phyloP scores from a whole-genome alignment of 2,329 filamentous ascomycete genomes.

The Geosmithia flava region DNA sequence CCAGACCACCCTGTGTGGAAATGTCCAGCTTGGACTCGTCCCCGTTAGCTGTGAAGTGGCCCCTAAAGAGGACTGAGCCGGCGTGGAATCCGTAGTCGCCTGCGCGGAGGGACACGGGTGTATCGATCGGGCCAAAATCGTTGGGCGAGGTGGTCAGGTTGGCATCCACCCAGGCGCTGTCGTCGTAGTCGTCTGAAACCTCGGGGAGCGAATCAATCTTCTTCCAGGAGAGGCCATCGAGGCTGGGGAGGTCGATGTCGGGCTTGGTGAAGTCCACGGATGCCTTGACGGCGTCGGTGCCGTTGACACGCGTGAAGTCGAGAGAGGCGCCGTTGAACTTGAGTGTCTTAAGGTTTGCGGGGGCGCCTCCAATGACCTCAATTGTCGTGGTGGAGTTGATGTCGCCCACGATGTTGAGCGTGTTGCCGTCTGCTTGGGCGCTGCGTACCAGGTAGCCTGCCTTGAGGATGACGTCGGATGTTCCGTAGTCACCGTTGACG shows the following conservation, averaged over 20 bases:
- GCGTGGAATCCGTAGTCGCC: constrained; percentile 61
- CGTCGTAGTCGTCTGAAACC: constrained; percentile 8
- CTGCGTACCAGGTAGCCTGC: constrained; percentile 11
- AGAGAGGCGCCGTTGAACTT: constrained; percentile 8
- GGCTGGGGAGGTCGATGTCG: constrained; percentile 5
- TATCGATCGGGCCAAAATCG: constrained; percentile 26
- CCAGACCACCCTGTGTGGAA: constrained; percentile 49
- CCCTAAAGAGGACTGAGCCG: constrained; percentile 53
- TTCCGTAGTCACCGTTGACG: constrained; percentile 5
- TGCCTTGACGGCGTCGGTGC: constrained; percentile 7
- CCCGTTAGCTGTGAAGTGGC: constrained; percentile 49
- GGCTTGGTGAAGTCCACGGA: constrained; percentile 6
- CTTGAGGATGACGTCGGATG: constrained; percentile 9
- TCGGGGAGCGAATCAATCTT: constrained; percentile 10
- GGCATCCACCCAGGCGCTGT: constrained; percentile 32
- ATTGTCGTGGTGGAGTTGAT: constrained; percentile 9
- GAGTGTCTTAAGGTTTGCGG: constrained; percentile 5
- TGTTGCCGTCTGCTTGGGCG: constrained; percentile 5
- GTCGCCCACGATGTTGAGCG: constrained; percentile 9
- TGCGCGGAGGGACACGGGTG: constrained; percentile 50
- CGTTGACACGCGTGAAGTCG: constrained; percentile 5
- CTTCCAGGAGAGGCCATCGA: constrained; percentile 15
- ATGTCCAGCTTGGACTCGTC: constrained; percentile 41
- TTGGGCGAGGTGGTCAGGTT: constrained; percentile 17
- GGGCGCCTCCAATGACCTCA: constrained; percentile 10